These are phyloP conservation scores for Chiua virens DNA, from an alignment of 768 basidiomycete species.

Conservation along the genomic window DNA sequence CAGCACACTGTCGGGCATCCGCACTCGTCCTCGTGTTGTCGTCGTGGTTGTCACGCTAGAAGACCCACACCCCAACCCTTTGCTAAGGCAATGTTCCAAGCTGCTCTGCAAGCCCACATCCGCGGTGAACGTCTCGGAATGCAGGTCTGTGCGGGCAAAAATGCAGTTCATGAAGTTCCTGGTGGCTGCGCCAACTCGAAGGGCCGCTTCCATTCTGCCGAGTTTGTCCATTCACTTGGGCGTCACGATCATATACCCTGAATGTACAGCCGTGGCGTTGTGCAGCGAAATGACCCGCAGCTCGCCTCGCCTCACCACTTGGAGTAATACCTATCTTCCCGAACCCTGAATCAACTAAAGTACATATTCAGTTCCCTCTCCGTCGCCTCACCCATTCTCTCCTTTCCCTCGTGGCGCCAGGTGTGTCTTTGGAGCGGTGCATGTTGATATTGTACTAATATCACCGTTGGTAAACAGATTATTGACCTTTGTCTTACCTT, in stretches of 20 bases:
- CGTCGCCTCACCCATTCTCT: neutral
- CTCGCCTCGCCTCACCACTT: conserved; percentile 14
- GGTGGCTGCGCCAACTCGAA: neutral
- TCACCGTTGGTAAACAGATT: neutral
- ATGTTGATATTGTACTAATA: conserved; percentile 5
- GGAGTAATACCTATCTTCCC: neutral
- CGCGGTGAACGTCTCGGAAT: neutral
- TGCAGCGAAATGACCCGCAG: conserved; percentile 10
- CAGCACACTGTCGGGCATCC: too few species aligned
- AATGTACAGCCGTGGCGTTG: conserved; percentile 4
- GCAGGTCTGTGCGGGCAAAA: neutral
- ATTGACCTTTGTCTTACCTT: neutral
- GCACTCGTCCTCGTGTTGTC: too few species aligned
- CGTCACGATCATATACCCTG: conserved; percentile 2
- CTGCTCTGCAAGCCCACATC: too few species aligned
- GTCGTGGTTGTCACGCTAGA: too few species aligned
- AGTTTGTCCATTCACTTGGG: neutral
- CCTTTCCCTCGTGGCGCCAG: conserved; percentile 10
- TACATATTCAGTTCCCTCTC: conserved; percentile 12
- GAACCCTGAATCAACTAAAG: conserved; percentile 10
- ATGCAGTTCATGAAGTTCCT: neutral
- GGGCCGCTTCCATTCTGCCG: conserved; percentile 22
- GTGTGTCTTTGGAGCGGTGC: conserved; percentile 1
- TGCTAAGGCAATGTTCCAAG: too few species aligned
- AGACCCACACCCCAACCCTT: too few species aligned